Base-by-base conservation (phyloP, 163 green algal genomes). In the Chlamydomonas reinhardtii region DNA sequence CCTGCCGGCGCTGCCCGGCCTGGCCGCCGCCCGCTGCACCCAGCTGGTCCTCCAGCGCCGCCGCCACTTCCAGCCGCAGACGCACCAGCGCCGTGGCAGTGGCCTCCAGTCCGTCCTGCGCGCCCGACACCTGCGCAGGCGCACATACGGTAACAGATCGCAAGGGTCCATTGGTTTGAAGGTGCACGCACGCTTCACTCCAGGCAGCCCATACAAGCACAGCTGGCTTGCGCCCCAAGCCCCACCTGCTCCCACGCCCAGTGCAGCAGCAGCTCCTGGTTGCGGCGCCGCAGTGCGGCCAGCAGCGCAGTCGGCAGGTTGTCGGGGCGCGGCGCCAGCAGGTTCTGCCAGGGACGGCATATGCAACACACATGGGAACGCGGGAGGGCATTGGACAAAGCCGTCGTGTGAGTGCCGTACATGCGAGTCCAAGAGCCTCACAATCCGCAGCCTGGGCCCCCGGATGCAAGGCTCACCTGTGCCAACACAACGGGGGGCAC, bases 391-490 rank as follows among this genome's bases (percentile, higher is more conserved):
- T n/a, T n/a, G n/a, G n/a, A n/a, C n/a, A n/a, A n/a, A n/a, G n/a
- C n/a, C n/a, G n/a, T n/a, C n/a, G n/a, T n/a, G 48, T 56, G 48
- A 2, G 48, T 56, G 11, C 12, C 43, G 11, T 54, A 11, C 43
- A 54, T 54, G 8, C 6, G 6, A 54, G 12, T 56, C 6, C 12
- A 56, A 20, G 12, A 56, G 14, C 1, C 66, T 37, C n/a, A 88
- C 79, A 19, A 68, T 54, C 25, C 68, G 37, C 65, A 88, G 37
- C 34, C 31, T 81, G 2, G 70, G 62, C 62, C n/a, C n/a, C n/a
- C n/a, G n/a, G n/a, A n/a, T n/a, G 85, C 75, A 20, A 19, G 56
- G 0, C 87, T n/a, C 68, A 91, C 75, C 87, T 86, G 82, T 31
- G 62, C 62, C 61, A 91, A 43, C 74, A 89, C 88, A 6, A 61